These are phyloP conservation scores for Aureobasidium uvarum DNA, from an alignment of 2,329 filamentous ascomycete species.

Conservation along the genomic window DNA sequence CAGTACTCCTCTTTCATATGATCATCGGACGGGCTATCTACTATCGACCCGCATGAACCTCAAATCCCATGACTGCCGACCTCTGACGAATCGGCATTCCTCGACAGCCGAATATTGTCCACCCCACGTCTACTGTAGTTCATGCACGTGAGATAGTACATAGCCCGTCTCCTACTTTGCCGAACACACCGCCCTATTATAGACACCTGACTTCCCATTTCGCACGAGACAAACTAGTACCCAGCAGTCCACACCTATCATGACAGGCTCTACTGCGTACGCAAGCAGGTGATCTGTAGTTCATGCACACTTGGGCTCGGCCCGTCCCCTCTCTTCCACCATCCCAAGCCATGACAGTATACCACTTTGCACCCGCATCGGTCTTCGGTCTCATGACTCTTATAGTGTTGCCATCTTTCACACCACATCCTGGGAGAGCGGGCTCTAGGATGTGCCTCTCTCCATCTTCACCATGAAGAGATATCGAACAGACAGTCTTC, in stretches of 20 bases:
- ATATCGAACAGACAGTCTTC: too few species aligned
- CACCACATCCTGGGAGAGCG: not conserved
- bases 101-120: not conserved
- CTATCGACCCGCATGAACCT: not conserved
- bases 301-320: conserved; percentile 5
- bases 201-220: not conserved
- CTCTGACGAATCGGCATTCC: not conserved
- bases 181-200: not conserved
- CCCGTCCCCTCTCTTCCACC: not conserved
- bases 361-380: not conserved
- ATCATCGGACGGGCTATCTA: not conserved
- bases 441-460: not conserved
- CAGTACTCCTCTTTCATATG: not conserved
- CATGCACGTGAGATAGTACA: not conserved
- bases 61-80: not conserved
- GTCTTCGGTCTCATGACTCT: not conserved
- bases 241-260: not conserved
- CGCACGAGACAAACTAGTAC: not conserved
- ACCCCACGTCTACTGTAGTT: not conserved
- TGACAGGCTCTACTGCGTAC: not conserved
- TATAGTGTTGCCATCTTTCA: not conserved
- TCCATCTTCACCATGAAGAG: too few species aligned
- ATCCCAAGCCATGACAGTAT: not conserved
- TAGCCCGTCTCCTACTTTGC: not conserved
- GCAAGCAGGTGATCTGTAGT: not conserved